Conservation (phyloP, 345 rosid species). For the Populus deltoides region DNA sequence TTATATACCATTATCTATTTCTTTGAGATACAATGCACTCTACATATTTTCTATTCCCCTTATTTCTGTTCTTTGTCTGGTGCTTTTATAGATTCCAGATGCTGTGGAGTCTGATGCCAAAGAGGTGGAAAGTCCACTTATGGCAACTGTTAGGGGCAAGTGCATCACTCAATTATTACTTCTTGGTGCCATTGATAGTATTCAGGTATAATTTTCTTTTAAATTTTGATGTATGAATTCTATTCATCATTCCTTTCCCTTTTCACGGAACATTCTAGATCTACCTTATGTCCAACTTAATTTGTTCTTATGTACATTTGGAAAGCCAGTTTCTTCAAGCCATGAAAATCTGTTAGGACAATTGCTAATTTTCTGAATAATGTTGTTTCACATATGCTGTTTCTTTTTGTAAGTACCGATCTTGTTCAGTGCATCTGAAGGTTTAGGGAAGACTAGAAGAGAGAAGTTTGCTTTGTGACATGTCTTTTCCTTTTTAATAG, state of each 20-base stretch:
- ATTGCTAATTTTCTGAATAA: not conserved
- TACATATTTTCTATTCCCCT: not conserved
- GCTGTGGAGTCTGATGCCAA: slow-evolving; percentile 49
- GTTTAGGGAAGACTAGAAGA: not conserved
- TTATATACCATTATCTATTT: not conserved
- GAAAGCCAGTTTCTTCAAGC: not conserved
- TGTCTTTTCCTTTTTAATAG: slow-evolving; percentile 5
- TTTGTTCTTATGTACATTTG: not conserved
- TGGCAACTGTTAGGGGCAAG: slow-evolving; percentile 76
- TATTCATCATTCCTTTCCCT: not conserved
- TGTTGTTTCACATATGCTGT: too few relatives aligned
- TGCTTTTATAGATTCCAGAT: slow-evolving; percentile 50
- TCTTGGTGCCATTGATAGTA: slow-evolving; percentile 77
- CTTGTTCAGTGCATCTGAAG: not conserved
- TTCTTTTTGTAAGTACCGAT: not conserved
- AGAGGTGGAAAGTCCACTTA: slow-evolving; percentile 71
- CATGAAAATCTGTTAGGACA: not conserved
- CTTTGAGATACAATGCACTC: not conserved
- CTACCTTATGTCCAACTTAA: not conserved
- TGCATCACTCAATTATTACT: slow-evolving; percentile 84
- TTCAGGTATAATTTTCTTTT: slow-evolving; percentile 56
- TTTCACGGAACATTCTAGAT: not conserved
- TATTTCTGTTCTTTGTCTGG: slow-evolving; percentile 8
- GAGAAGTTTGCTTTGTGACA: not conserved
- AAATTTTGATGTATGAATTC: not conserved